Percentiles rank a stretch among this genome's conserved stretches.
phyloP scores from a whole-genome alignment of 2,329 filamentous ascomycete species.

The Amphichorda felina region DNA sequence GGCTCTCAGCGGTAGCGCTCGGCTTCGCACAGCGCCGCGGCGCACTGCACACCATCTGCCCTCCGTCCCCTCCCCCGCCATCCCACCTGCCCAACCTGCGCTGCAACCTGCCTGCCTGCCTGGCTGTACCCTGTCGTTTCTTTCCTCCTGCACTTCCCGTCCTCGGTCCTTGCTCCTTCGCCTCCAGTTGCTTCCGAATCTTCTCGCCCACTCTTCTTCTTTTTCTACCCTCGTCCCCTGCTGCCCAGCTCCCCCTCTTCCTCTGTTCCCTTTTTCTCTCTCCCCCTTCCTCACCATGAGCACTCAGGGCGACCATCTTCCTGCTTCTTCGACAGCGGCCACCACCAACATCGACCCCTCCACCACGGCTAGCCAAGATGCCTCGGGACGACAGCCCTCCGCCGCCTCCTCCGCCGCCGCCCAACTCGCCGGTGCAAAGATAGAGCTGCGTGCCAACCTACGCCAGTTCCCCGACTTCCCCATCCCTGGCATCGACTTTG shows the following conservation, averaged over 20 bases:
- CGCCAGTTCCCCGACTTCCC: conserved; percentile 90
- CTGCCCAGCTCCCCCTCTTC: conserved; percentile 9
- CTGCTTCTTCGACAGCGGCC: conserved; percentile 10
- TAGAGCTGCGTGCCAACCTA: conserved; percentile 60
- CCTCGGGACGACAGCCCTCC: conserved; percentile 52
- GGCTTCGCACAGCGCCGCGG: too few relatives aligned
- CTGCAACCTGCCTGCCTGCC: conserved; percentile 1
- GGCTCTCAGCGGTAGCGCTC: too few relatives aligned
- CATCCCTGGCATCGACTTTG: conserved; percentile 83
- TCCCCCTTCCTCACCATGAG: conserved; percentile 21
- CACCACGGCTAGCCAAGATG: conserved; percentile 33
- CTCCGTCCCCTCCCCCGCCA: background rate
- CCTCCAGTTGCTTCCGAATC: background rate
- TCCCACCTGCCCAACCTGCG: conserved; percentile 1
- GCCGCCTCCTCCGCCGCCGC: conserved; percentile 47
- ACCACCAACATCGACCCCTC: conserved; percentile 12
- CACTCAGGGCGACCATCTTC: conserved; percentile 6
- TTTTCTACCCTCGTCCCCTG: conserved; percentile 13
- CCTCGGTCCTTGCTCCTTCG: background rate
- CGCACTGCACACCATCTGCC: conserved; percentile 2
- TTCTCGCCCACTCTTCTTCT: conserved; percentile 9
- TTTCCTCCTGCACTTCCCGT: background rate
- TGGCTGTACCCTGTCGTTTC: background rate
- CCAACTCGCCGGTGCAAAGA: conserved; percentile 57
- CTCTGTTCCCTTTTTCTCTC: conserved; percentile 16